Conservation (phyloP, 2,329 filamentous ascomycete genomes). For the Exophiala oligosperma region DNA sequence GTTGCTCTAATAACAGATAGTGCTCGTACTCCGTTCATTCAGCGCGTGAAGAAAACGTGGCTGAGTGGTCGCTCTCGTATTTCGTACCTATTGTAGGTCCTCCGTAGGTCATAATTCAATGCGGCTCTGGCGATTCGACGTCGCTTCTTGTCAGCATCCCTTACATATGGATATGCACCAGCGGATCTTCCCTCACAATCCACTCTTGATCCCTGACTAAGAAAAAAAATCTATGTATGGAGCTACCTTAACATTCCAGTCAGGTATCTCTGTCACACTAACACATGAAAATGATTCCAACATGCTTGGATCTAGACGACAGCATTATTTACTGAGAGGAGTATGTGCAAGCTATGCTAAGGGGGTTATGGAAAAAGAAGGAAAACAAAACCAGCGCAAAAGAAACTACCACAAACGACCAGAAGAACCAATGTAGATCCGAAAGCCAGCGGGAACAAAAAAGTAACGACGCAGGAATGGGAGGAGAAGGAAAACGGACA, state of each 20-base stretch:
- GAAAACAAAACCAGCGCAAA: constrained; percentile 4
- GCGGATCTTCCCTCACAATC: not conserved
- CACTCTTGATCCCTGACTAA: not conserved
- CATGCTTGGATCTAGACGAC: not conserved
- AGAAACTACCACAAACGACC: constrained; percentile 10
- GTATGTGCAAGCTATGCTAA: constrained; percentile 29
- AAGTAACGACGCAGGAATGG: constrained; percentile 12
- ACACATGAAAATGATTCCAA: not conserved
- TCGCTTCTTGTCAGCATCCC: not conserved
- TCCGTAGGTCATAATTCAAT: not conserved
- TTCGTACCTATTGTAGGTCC: too few relatives aligned
- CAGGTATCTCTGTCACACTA: not conserved
- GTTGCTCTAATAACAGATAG: too few relatives aligned
- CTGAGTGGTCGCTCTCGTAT: not conserved
- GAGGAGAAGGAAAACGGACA: constrained; percentile 19
- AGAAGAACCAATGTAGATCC: constrained; percentile 3
- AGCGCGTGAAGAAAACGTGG: not conserved
- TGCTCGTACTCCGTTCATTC: too few relatives aligned
- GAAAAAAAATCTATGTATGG: not conserved
- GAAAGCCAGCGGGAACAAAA: constrained; percentile 12
- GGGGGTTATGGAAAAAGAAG: not conserved
- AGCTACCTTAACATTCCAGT: too few relatives aligned
- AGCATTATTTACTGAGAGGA: constrained; percentile 18
- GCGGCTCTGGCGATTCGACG: not conserved
- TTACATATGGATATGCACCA: not conserved